Conservation (phyloP, 129 eudicot species). For the carrot (Daucus carota) region DH1_v3.0 NC_030383.2:58486501-58487000, state of each 20-base stretch:
- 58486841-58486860: slow-evolving; percentile 20
- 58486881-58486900: slow-evolving; percentile 18
- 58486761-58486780: slow-evolving; percentile 23
- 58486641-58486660: slow-evolving; percentile 19
- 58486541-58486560: slow-evolving; percentile 11
- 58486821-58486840: slow-evolving; percentile 30
- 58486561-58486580: slow-evolving; percentile 16
- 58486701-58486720: background rate
- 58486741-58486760: slow-evolving; percentile 7
- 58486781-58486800: slow-evolving; percentile 26
- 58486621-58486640: slow-evolving; percentile 22
- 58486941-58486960: slow-evolving; percentile 13
- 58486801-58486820: background rate
- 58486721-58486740: slow-evolving; percentile 14
- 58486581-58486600: slow-evolving; percentile 19
- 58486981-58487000: slow-evolving; percentile 27
- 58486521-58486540: slow-evolving; percentile 27
- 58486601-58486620: slow-evolving; percentile 18
- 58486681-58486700: slow-evolving; percentile 14
- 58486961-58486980: background rate
- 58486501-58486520: background rate
- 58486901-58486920: background rate
- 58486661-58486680: slow-evolving; percentile 24
- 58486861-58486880: slow-evolving; percentile 15
- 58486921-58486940: slow-evolving; percentile 17